Evolutionary conservation across 2,329 filamentous ascomycete genomes (phyloP).

Genomic region (Paraconiothyrium brasiliense): DNA sequence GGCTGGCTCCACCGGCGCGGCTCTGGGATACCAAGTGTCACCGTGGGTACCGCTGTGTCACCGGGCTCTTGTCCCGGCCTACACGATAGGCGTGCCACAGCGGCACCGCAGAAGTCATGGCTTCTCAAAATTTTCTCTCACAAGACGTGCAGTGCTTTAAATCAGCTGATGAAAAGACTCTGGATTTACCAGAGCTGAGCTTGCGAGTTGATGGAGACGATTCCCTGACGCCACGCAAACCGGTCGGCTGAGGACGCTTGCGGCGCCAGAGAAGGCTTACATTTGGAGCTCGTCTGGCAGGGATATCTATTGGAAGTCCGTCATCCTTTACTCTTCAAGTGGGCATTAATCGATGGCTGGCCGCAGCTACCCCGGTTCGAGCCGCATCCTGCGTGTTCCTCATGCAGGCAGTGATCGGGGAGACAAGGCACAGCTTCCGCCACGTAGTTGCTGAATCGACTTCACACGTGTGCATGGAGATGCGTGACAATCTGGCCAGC

Average conservation of each 20-base stretch:
- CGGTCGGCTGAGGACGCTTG: slow-evolving; percentile 29
- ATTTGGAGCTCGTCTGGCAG: slow-evolving; percentile 24
- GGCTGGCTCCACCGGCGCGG: slow-evolving; percentile 36
- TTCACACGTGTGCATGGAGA: slow-evolving; percentile 25
- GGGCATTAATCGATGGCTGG: slow-evolving; percentile 22
- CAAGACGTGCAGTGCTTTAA: slow-evolving; percentile 10
- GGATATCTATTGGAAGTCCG: slow-evolving; percentile 33
- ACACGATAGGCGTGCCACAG: slow-evolving; percentile 15
- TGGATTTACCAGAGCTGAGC: slow-evolving; percentile 22
- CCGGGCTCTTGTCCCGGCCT: slow-evolving; percentile 20
- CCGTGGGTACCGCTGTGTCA: slow-evolving; percentile 39
- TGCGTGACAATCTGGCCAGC: slow-evolving; percentile 25
- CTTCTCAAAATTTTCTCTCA: slow-evolving; percentile 32
- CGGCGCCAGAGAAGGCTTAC: slow-evolving; percentile 30
- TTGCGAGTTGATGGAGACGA: slow-evolving; percentile 23
- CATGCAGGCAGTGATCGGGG: slow-evolving; percentile 24
- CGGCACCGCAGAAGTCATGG: slow-evolving; percentile 25
- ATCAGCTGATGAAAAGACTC: slow-evolving; percentile 27
- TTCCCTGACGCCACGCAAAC: slow-evolving; percentile 27
- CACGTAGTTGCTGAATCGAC: slow-evolving; percentile 12
- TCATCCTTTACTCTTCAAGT: slow-evolving; percentile 29
- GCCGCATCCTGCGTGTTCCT: slow-evolving; percentile 12
- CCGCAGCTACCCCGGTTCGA: slow-evolving; percentile 3
- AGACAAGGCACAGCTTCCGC: slow-evolving; percentile 10
- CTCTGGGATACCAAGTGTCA: slow-evolving; percentile 45